A percentile compares a stretch with the other conserved stretches of the same genome.
Conservation (phyloP, 345 rosid genomes). For the Leavenworthia alabamica region DNA sequence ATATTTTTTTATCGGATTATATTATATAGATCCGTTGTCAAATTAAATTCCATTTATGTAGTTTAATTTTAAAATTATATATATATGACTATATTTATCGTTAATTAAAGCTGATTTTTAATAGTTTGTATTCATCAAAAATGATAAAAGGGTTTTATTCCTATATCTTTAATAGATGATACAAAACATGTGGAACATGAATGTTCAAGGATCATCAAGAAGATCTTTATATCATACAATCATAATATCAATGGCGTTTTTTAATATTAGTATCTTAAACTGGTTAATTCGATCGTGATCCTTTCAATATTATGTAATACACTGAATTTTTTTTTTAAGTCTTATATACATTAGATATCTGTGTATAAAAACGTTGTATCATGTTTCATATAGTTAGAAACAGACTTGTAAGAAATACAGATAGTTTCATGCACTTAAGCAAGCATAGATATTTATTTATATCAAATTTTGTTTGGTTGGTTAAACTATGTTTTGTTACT, state of each 20-base stretch:
- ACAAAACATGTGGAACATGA: neutral
- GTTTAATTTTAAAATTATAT: no score
- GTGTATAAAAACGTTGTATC: neutral
- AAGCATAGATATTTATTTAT: neutral
- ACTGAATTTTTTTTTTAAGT: no score
- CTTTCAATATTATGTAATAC: neutral
- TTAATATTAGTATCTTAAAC: neutral
- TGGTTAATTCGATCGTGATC: neutral
- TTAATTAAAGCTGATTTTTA: neutral
- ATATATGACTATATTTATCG: neutral
- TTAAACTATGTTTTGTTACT: neutral
- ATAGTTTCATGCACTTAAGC: neutral
- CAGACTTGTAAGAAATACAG: neutral
- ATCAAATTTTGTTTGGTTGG: neutral
- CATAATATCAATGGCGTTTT: neutral
- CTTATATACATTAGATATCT: neutral
- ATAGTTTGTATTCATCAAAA: neutral
- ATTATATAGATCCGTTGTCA: neutral
- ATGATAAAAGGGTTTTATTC: neutral
- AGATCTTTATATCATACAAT: neutral
- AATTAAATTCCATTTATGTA: neutral
- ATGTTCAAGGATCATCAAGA: neutral
- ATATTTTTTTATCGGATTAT: neutral
- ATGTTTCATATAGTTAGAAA: neutral
- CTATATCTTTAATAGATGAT: neutral